Base-by-base conservation (phyloP, 2,329 filamentous ascomycete species). In the Elsinoe arachidis region DNA sequence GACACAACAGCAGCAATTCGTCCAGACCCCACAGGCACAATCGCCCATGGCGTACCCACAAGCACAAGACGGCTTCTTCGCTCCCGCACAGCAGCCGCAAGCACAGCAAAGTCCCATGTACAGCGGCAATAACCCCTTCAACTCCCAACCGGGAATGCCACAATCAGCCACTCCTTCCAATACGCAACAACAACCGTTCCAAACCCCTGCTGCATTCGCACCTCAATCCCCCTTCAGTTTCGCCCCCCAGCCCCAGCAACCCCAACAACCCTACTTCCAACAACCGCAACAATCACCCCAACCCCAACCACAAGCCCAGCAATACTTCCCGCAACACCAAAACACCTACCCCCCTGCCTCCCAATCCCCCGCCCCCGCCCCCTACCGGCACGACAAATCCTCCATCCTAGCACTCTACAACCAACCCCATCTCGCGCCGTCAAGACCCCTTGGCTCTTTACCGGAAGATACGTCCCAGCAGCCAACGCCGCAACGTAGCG, bases 371-470 rank as follows among this genome's bases (percentile, higher is more conserved):
- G 33, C 54, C 3, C 26, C 54, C 11, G 39, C 41, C 53, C 74
- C 76, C 14, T 74, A 74, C 41, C 75, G 80, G 33, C 78, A 84
- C 30, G 83, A 90, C 65, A 91, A 87, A 61, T 82, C 81, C 2
- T 85, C 85, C 3, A 92, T 93, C 59, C 76, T 92, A 69, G 85
- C 88, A 5, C 72, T 93, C 10, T 92, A 88, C 70, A 84, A 81
- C 66, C 80, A 84, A 38, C 77, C 80, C 6, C 78, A 82, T 52
- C 70, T 78, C 34, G 73, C 76, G 1, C 76, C 78, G 3, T 70
- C 74, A 30, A 67, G 72, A 26, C 65, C 63, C 61, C 59, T 69
- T 14, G 67, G 69, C 46, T 65, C 72, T 30, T 62, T 70, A 17
- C 62, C 68, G 6, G 70, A 74, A 61, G 64, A 68, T 67, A 49